Evolutionary conservation across 2,329 filamentous ascomycete genomes (phyloP), one percentile per base, ranked within the genome.

Genomic region (Arthrinium puccinioides): DNA sequence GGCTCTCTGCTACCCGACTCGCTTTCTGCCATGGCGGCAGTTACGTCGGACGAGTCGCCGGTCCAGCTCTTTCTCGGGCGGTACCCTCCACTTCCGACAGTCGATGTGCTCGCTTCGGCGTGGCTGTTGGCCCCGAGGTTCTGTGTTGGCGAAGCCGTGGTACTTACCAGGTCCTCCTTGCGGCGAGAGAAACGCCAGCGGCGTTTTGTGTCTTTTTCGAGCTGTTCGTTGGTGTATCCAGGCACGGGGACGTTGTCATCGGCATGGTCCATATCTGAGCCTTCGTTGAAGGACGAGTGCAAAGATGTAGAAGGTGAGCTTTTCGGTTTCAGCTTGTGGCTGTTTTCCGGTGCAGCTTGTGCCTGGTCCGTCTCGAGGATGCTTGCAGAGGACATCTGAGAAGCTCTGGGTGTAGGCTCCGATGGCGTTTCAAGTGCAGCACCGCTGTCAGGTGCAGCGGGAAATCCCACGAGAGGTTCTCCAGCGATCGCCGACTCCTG

Each of bases 301-400:
- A 88, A 69, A 0, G 88, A 94, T 3, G 81, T 77, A 1, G 84
- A 77, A 1, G 86, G 86, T 1, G 87, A 94, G 42, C 74, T 72
- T 44, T 79, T 78, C 1, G 81, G 78, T 46, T 76, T 80, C 21
- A 89, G 56, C 0, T 73, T 55, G 36, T 61, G 55, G 4, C 59
- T 72, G 38, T 53, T 52, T 51, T 66, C 61, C 43, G 69, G 60
- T n/a, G n/a, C n/a, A n/a, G n/a, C n/a, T 37, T 63, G 37, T n/a
- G 23, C 14, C 5, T 32, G 24, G 16, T 20, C 56, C 38, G 67
- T 60, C 36, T 69, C 67, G 39, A 65, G 56, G 27, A 46, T 62
- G 46, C 45, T 59, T 47, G 54, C 59, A 21, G 64, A 60, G 3
- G 66, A 63, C 4, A 61, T 56, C 35, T 76, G 70, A 11, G 67